phyloP scores from a whole-genome alignment of 805 yeast species.

The Pichia occidentalis region DNA sequence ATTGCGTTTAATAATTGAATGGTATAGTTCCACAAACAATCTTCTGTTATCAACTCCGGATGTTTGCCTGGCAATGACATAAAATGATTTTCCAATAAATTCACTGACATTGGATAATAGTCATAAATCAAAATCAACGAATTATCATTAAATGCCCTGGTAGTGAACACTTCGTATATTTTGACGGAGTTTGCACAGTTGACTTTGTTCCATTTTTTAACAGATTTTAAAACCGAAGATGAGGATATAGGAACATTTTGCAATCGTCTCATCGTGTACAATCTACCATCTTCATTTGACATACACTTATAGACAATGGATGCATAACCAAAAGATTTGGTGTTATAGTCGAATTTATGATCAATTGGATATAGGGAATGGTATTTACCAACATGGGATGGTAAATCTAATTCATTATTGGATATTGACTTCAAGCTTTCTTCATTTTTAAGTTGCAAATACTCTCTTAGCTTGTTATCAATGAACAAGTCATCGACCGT shows the following conservation, averaged over 20 bases:
- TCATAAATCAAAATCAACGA: constrained; percentile 78
- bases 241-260: constrained; percentile 51
- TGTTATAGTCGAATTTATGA: constrained; percentile 33
- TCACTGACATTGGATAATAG: constrained; percentile 70
- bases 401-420: constrained; percentile 44
- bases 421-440: constrained; percentile 64
- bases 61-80: constrained; percentile 33
- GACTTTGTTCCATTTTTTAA: constrained; percentile 62
- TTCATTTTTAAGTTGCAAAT: constrained; percentile 65
- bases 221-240: constrained; percentile 52
- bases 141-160: constrained; percentile 76
- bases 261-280: constrained; percentile 70
- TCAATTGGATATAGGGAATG: constrained; percentile 85
- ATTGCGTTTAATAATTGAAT: constrained; percentile 71
- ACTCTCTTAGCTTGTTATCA: constrained; percentile 63
- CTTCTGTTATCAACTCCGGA: constrained; percentile 52
- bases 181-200: constrained; percentile 54
- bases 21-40: constrained; percentile 66
- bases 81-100: constrained; percentile 65
- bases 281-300: constrained; percentile 69
- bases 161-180: constrained; percentile 76
- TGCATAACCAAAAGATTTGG: constrained; percentile 44
- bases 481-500: constrained; percentile 65
- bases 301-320: constrained; percentile 72
- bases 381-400: constrained; percentile 74